These are phyloP conservation scores for Colletotrichum gloeosporioides DNA, from an alignment of 2,329 filamentous ascomycete species.

Conservation along the genomic window DNA sequence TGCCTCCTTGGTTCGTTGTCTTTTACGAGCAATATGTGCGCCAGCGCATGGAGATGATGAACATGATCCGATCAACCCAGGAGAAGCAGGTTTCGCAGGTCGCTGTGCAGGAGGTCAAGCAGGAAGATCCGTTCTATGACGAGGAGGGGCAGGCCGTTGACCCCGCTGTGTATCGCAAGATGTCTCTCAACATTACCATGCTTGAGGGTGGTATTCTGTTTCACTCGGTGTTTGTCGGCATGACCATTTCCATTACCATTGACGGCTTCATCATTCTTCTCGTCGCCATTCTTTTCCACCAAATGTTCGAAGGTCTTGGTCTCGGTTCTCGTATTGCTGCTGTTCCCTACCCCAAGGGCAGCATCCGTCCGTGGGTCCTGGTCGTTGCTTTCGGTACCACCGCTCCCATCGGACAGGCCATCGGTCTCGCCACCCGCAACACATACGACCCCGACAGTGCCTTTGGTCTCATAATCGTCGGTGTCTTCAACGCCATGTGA, in stretches of 20 bases:
- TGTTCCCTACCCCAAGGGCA: conserved; percentile 63
- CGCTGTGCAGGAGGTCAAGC: conserved; percentile 23
- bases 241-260: conserved; percentile 73
- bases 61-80: conserved; percentile 49
- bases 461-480: conserved; percentile 68
- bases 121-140: conserved; percentile 44
- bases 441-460: conserved; percentile 68
- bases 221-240: conserved; percentile 78
- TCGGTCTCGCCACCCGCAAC: conserved; percentile 61
- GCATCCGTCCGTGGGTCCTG: conserved; percentile 64
- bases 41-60: conserved; percentile 63
- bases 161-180: conserved; percentile 59
- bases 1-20: conserved; percentile 68
- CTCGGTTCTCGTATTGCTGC: conserved; percentile 74
- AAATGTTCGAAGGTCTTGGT: conserved; percentile 72
- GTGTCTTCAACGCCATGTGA: conserved; percentile 69
- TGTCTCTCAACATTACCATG: conserved; percentile 75
- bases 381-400: conserved; percentile 72
- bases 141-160: conserved; percentile 50
- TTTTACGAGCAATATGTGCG: conserved; percentile 69
- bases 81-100: conserved; percentile 38
- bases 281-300: conserved; percentile 74
- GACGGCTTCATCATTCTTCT: conserved; percentile 72
- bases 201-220: conserved; percentile 81
- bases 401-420: conserved; percentile 81